Conservation (phyloP, 78 protist genomes). For the Isochrysis galbana region DNA sequence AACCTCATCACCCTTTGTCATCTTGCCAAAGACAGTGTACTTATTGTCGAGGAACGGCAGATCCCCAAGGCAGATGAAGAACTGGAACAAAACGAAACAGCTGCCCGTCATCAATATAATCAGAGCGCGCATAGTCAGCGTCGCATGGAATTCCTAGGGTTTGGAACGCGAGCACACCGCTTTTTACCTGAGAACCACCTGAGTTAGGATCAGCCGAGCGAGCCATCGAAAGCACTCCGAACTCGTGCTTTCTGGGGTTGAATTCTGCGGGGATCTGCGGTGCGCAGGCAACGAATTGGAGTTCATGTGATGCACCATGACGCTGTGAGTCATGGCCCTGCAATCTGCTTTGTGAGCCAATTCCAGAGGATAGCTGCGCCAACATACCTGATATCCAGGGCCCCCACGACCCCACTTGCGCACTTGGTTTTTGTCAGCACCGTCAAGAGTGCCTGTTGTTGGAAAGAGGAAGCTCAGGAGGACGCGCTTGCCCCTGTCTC, state of each 20-base stretch:
- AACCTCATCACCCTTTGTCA: slow-evolving; percentile 21
- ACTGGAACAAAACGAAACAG: no score
- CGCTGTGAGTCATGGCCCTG: no score
- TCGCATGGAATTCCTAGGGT: no score
- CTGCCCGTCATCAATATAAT: no score
- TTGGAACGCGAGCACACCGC: no score
- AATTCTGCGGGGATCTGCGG: slow-evolving; percentile 30
- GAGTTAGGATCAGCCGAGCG: slow-evolving; percentile 6
- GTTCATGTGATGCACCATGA: no score
- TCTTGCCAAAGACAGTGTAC: slow-evolving; percentile 30
- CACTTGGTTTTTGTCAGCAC: neutral
- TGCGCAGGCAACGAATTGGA: no score
- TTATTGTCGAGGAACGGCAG: slow-evolving; percentile 26
- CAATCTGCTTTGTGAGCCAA: no score
- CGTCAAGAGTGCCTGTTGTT: slow-evolving; percentile 1
- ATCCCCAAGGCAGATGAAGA: slow-evolving; percentile 24
- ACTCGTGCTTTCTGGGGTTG: slow-evolving; percentile 35
- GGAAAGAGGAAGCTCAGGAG: no score
- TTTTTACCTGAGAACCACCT: slow-evolving; percentile 29
- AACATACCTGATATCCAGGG: slow-evolving; percentile 31
- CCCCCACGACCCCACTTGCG: slow-evolving; percentile 10
- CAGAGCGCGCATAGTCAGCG: no score
- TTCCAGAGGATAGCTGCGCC: no score
- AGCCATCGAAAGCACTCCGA: slow-evolving; percentile 44
- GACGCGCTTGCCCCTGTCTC: no score